Conservation (phyloP, 345 rosid species). For the Laguncularia racemosa region DNA sequence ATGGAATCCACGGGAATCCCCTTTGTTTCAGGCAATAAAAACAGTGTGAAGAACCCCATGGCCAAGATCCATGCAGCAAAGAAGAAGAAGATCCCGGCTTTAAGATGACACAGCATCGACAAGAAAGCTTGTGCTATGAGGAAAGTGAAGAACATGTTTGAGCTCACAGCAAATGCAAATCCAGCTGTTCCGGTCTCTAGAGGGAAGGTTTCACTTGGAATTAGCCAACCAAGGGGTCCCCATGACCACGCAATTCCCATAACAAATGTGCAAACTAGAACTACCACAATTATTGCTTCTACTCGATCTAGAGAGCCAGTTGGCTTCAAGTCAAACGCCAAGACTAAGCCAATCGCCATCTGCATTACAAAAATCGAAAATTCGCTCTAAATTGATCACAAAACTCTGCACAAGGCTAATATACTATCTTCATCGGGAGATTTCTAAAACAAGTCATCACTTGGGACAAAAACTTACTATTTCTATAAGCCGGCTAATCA, state of each 20-base stretch:
- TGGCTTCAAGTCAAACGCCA: slow-evolving; percentile 18
- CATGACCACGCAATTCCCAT: slow-evolving; percentile 59
- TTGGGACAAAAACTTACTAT: too few species aligned
- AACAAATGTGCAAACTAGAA: slow-evolving; percentile 45
- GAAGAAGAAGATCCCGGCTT: slow-evolving; percentile 50
- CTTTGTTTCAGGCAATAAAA: slow-evolving; percentile 53
- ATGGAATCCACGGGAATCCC: slow-evolving; percentile 43
- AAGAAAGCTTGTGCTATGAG: slow-evolving; percentile 65
- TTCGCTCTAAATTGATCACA: slow-evolving; percentile 18
- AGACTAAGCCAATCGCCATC: slow-evolving; percentile 35
- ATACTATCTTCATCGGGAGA: too few species aligned
- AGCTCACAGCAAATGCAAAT: slow-evolving; percentile 41
- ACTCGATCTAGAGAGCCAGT: slow-evolving; percentile 24
- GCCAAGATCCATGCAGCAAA: slow-evolving; percentile 47
- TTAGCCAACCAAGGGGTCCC: slow-evolving; percentile 69
- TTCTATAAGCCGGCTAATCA: too few species aligned
- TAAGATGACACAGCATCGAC: slow-evolving; percentile 47
- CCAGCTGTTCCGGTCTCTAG: slow-evolving; percentile 53
- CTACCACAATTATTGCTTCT: slow-evolving; percentile 34
- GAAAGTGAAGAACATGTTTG: slow-evolving; percentile 66
- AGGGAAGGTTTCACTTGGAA: slow-evolving; percentile 67
- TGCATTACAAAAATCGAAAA: slow-evolving; percentile 27
- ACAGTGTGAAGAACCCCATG: slow-evolving; percentile 44
- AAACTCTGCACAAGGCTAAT: too few species aligned
- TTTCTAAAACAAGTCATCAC: too few species aligned